Evolutionary conservation across 2,329 filamentous ascomycete genomes (phyloP).

Genomic region (Zasmidium cellare): DNA sequence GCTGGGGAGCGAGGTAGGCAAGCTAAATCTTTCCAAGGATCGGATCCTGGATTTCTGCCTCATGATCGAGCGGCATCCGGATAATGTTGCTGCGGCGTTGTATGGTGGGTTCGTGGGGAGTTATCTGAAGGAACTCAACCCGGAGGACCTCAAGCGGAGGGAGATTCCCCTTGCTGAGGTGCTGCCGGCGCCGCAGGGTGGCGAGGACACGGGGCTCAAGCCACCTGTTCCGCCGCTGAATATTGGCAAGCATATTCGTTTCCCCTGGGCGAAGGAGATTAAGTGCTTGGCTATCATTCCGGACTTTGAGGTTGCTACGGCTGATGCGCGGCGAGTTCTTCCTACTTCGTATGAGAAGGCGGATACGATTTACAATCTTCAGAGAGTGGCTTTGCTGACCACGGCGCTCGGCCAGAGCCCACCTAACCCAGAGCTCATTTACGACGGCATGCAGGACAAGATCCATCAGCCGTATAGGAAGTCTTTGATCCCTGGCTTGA

Average conservation of each 20-base stretch:
- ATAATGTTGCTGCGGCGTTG: slow-evolving; percentile 91
- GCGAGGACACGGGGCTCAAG: slow-evolving; percentile 80
- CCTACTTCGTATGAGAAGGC: slow-evolving; percentile 75
- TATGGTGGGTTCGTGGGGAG: slow-evolving; percentile 97
- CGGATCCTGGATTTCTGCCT: slow-evolving; percentile 92
- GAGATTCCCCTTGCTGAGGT: slow-evolving; percentile 96
- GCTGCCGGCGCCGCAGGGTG: slow-evolving; percentile 83
- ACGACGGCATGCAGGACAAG: slow-evolving; percentile 97
- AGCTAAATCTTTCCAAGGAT: slow-evolving; percentile 73
- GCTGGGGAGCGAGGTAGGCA: slow-evolving; percentile 84
- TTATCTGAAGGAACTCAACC: slow-evolving; percentile 87
- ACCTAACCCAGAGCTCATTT: slow-evolving; percentile 89
- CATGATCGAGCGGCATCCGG: slow-evolving; percentile 92
- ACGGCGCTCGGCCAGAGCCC: slow-evolving; percentile 87
- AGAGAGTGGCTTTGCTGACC: slow-evolving; percentile 86
- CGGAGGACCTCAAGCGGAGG: slow-evolving; percentile 83
- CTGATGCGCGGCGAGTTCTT: slow-evolving; percentile 81
- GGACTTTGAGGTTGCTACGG: slow-evolving; percentile 92
- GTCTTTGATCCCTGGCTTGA: slow-evolving; percentile 84
- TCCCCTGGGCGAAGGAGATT: slow-evolving; percentile 90
- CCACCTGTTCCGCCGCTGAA: slow-evolving; percentile 87
- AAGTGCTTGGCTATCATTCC: slow-evolving; percentile 97
- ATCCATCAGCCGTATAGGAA: slow-evolving; percentile 96
- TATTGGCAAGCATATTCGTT: slow-evolving; percentile 96
- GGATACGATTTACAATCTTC: slow-evolving; percentile 94